Conservation (phyloP, 225 moss, liverwort and hornwort species). For the Sphagnum tenellum region DNA sequence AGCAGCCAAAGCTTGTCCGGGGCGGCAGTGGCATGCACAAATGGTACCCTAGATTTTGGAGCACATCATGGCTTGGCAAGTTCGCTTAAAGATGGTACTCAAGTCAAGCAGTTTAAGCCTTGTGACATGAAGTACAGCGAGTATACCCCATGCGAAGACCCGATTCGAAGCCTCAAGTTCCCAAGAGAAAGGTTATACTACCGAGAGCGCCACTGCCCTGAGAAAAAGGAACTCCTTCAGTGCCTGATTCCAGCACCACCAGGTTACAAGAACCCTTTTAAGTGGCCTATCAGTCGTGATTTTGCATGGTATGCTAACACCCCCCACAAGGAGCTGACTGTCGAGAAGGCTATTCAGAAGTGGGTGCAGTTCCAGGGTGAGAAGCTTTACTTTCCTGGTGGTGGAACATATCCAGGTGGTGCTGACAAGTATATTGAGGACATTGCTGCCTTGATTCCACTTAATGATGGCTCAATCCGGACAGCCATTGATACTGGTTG, state of each 20-base stretch:
- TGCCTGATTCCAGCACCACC: conserved; percentile 83
- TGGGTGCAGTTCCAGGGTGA: conserved; percentile 82
- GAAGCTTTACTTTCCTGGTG: conserved; percentile 85
- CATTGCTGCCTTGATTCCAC: conserved; percentile 65
- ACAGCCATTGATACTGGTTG: conserved; percentile 93
- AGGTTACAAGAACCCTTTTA: conserved; percentile 73
- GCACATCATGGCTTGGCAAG: conserved; percentile 46
- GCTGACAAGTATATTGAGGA: conserved; percentile 80
- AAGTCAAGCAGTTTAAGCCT: conserved; percentile 33
- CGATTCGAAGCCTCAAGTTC: conserved; percentile 43
- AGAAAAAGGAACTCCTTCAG: conserved; percentile 40
- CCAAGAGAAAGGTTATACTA: conserved; percentile 55
- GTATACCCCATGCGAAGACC: conserved; percentile 79
- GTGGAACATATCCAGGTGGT: conserved; percentile 80
- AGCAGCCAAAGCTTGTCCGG: conserved; percentile 4
- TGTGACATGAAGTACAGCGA: conserved; percentile 80
- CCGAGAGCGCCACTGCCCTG: conserved; percentile 76
- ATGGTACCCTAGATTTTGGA: conserved; percentile 52
- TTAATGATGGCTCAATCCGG: conserved; percentile 68
- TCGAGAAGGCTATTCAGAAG: conserved; percentile 92
- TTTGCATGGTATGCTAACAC: conserved; percentile 71
- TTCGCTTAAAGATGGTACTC: conserved; percentile 23
- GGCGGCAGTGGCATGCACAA: conserved; percentile 4
- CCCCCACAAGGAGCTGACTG: conserved; percentile 83
- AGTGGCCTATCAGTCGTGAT: conserved; percentile 71